phyloP scores from a whole-genome alignment of 208 protist species.

The Herpetomonas samuelpessoai region DNA sequence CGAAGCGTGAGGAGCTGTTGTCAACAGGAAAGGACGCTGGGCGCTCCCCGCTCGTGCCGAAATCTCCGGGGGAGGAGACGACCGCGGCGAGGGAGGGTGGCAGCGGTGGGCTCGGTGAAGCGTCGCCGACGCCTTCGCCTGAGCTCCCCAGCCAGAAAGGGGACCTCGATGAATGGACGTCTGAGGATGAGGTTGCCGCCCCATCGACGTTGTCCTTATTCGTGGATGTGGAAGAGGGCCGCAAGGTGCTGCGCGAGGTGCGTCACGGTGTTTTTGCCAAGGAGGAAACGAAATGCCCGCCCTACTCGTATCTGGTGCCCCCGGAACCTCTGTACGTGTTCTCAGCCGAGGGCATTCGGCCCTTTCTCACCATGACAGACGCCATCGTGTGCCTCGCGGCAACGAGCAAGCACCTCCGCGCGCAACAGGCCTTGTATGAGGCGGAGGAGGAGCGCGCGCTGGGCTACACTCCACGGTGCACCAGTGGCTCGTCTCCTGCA shows the following conservation, averaged over 20 bases:
- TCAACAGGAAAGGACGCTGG: conserved; percentile 1
- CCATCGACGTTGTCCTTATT: conserved; percentile 47
- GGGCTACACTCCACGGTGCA: not conserved
- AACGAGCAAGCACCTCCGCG: conserved; percentile 11
- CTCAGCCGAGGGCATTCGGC: conserved; percentile 45
- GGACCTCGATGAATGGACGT: conserved; percentile 4
- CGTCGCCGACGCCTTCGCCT: not conserved
- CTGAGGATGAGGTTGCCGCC: conserved; percentile 32
- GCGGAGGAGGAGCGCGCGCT: not conserved
- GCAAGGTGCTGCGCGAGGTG: conserved; percentile 60
- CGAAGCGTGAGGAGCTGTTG: not conserved
- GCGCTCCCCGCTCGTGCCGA: not conserved
- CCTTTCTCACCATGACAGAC: conserved; percentile 61
- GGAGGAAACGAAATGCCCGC: conserved; percentile 42
- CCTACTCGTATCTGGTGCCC: conserved; percentile 71
- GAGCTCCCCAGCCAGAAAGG: not conserved
- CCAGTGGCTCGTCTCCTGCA: not conserved
- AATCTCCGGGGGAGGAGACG: not conserved
- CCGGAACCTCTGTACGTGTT: conserved; percentile 78
- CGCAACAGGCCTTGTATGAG: not conserved
- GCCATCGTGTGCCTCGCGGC: conserved; percentile 66
- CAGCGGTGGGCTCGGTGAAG: conserved; percentile 1
- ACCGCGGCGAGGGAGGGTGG: not conserved
- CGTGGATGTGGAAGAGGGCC: conserved; percentile 50
- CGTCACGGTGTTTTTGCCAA: conserved; percentile 51